Evolutionary conservation across 441 rosid species (phyloP).

Genomic region (Pelargonium hybrid): DNA sequence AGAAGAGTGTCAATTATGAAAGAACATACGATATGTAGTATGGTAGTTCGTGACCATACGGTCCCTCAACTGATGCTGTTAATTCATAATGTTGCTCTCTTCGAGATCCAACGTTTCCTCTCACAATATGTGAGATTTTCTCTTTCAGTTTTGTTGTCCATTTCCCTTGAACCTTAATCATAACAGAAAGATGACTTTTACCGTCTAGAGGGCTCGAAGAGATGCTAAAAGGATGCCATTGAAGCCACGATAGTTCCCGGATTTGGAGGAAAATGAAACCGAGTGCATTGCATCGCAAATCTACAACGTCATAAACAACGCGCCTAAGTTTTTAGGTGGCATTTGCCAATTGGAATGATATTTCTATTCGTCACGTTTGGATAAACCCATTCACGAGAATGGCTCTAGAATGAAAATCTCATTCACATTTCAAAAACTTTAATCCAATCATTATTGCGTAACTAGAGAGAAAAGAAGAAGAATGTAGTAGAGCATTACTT

Average conservation of each 20-base stretch:
- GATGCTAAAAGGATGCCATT: slow-evolving; percentile 68
- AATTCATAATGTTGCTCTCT: slow-evolving; percentile 20
- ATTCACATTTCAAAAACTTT: too few relatives aligned
- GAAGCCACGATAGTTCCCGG: slow-evolving; percentile 58
- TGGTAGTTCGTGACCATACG: slow-evolving; percentile 64
- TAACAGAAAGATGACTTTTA: slow-evolving; percentile 40
- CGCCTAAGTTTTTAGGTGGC: not conserved
- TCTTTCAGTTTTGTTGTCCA: slow-evolving; percentile 52
- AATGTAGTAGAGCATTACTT: slow-evolving; percentile 26
- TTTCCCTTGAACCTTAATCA: slow-evolving; percentile 50
- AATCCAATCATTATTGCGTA: too few relatives aligned
- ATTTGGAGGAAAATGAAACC: slow-evolving; percentile 78
- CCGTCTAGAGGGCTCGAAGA: slow-evolving; percentile 61
- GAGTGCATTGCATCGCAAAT: slow-evolving; percentile 67
- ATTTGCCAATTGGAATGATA: too few relatives aligned
- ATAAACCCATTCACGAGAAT: too few relatives aligned
- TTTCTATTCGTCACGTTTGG: too few relatives aligned
- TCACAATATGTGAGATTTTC: slow-evolving; percentile 25
- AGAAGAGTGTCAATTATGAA: not conserved
- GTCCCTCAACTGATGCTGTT: slow-evolving; percentile 64
- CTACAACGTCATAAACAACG: slow-evolving; percentile 18
- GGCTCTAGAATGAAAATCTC: too few relatives aligned
- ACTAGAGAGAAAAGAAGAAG: too few relatives aligned
- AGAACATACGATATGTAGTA: slow-evolving; percentile 29
- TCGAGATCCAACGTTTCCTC: slow-evolving; percentile 23